phyloP scores from a whole-genome alignment of 768 basidiomycete genomes.

The Suillus hirtellus region DNA sequence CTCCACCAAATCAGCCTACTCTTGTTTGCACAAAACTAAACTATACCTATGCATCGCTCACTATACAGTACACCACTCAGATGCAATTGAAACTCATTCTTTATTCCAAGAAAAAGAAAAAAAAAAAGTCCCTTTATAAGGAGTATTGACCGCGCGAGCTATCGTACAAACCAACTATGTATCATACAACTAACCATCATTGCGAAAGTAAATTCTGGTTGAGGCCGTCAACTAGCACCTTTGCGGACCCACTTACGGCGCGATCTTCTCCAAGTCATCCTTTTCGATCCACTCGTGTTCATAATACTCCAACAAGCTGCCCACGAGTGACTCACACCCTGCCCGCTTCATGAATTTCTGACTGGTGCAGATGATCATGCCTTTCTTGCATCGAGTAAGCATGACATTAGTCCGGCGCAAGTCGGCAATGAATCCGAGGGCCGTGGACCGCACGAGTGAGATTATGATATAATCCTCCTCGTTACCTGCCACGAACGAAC shows the following conservation, averaged over 20 bases:
- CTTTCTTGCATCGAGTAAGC: slow-evolving; percentile 76
- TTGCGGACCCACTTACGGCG: not conserved
- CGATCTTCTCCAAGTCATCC: slow-evolving; percentile 27
- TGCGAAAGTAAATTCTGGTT: too few relatives aligned
- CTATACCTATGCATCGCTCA: not conserved
- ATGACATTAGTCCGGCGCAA: slow-evolving; percentile 81
- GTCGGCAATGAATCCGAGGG: slow-evolving; percentile 68
- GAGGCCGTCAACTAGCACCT: too few relatives aligned
- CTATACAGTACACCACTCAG: not conserved
- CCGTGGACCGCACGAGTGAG: slow-evolving; percentile 63
- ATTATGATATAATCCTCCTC: slow-evolving; percentile 79
- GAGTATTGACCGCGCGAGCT: not conserved
- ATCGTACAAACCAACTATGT: not conserved
- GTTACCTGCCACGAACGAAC: slow-evolving; percentile 54
- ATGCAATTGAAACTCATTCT: not conserved
- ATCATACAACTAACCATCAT: not conserved
- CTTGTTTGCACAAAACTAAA: not conserved
- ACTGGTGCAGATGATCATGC: slow-evolving; percentile 75
- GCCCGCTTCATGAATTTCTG: slow-evolving; percentile 56
- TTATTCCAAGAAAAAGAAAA: not conserved
- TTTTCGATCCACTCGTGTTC: slow-evolving; percentile 38
- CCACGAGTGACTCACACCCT: slow-evolving; percentile 50
- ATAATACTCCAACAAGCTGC: slow-evolving; percentile 37
- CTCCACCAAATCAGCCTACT: not conserved
- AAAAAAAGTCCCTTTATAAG: not conserved